Percentiles rank a stretch among this genome's conserved stretches.
Conservation (phyloP, 192 early-diverging fungal species). For the Coemansia sp. region DNA sequence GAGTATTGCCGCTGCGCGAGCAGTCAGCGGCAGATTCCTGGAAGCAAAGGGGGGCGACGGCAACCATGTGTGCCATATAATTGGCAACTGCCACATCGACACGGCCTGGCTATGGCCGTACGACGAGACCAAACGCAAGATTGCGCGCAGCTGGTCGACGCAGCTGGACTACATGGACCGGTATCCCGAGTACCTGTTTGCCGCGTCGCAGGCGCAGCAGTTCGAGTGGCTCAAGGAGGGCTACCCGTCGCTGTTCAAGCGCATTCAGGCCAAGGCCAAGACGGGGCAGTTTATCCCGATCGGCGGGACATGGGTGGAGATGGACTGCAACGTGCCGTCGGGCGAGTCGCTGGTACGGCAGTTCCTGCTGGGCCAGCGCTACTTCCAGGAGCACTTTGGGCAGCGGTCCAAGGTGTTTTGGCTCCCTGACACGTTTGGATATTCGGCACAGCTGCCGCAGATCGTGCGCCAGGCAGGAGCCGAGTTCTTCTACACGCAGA, state of each 20-base stretch:
- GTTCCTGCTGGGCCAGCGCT: conserved; percentile 90
- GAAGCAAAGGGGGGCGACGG: conserved; percentile 52
- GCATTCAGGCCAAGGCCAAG: conserved; percentile 64
- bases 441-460: conserved; percentile 89
- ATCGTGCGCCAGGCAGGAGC: conserved; percentile 70
- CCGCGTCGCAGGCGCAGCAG: conserved; percentile 95
- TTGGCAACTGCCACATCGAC: conserved; percentile 92
- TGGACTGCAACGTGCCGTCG: conserved; percentile 96
- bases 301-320: conserved; percentile 96
- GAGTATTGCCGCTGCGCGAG: conserved; percentile 34
- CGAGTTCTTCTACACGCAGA: conserved; percentile 98
- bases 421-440: conserved; percentile 94
- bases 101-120: conserved; percentile 98
- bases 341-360: conserved; percentile 94
- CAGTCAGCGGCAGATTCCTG: conserved; percentile 61
- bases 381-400: conserved; percentile 75
- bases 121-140: conserved; percentile 95
- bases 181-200: conserved; percentile 86
- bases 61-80: conserved; percentile 71
- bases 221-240: conserved; percentile 83
- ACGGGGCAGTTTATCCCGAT: conserved; percentile 85
- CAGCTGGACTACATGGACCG: conserved; percentile 77
- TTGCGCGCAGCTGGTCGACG: conserved; percentile 75
- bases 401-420: conserved; percentile 73
- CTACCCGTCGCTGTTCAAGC: conserved; percentile 78